Evolutionary conservation across 441 rosid genomes (phyloP), one percentile per base, ranked within the genome.

Genomic region (Erodium moschatum): DNA sequence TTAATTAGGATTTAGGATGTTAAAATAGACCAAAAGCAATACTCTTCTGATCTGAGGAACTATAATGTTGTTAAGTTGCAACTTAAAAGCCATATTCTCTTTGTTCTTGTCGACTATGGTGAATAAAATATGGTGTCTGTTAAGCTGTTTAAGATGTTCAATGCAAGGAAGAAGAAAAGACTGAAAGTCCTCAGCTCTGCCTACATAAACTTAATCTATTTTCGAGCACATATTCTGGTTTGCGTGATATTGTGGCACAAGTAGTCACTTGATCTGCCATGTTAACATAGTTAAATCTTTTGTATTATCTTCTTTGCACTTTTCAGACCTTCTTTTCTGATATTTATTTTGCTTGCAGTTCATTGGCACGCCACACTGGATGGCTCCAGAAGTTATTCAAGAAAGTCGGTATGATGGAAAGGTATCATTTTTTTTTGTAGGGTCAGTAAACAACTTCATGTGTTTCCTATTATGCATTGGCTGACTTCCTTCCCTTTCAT

Each of bases 291-390:
- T 44, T 27, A 19, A 66, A 46, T 50, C n/a, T 4, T 69, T 48
- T n/a, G 20, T 72, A n/a, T 20, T 68, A 27, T 50, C 46, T 62
- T 18, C 35, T 69, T 31, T 40, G 58, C 31, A 20, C 27, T 7
- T 58, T 58, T 20, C 21, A 11, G 20, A 4, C 48, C 67, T 38
- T 54, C 67, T 38, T 42, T 58, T 12, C 46, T 64, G 44, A 19
- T 38, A 16, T 67, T 66, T 75, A 11, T 68, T 31, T 35, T 78
- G n/a, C 72, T 76, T 79, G 74, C 84, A 91, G 99, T 91, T 95
- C 78, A 95, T 95, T 71, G 99, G 99, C 70, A 95, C 99, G 74
- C 99, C 99, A 38, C 99, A 95, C 81, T 95, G 99, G 99, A 95
- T 95, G 99, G 97, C 99, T 73, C 97, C 97, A 19, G 99, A 95